Conservation (phyloP, 1,284 basidiomycete genomes). For the Wolfiporia cocos region DNA sequence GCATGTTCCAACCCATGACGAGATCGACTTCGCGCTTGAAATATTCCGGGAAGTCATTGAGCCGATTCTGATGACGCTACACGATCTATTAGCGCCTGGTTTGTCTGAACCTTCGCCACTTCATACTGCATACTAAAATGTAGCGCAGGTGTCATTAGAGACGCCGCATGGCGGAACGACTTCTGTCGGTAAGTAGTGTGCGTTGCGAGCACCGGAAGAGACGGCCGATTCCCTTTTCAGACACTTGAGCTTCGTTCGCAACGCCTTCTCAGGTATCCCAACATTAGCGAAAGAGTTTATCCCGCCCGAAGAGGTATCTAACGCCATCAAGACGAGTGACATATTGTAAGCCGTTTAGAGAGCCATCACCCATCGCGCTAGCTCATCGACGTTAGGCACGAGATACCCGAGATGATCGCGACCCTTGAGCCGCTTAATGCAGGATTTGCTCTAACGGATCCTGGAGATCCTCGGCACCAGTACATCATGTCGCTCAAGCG, state of each 20-base stretch:
- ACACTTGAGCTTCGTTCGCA: conserved; percentile 57
- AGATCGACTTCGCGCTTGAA: conserved; percentile 75
- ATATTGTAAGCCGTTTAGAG: conserved; percentile 52
- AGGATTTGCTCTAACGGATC: conserved; percentile 68
- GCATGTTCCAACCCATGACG: conserved; percentile 63
- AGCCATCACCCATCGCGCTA: too few relatives aligned
- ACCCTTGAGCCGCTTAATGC: conserved; percentile 50
- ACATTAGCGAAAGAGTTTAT: conserved; percentile 52
- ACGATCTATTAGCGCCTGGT: conserved; percentile 54
- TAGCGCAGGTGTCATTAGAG: conserved; percentile 32
- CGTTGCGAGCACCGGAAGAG: too few relatives aligned
- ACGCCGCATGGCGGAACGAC: conserved; percentile 80
- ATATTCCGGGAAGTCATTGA: conserved; percentile 71
- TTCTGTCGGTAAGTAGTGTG: conserved; percentile 66
- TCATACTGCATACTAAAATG: conserved; percentile 11
- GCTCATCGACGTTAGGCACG: conserved; percentile 35
- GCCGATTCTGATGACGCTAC: conserved; percentile 58
- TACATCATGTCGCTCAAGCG: conserved; percentile 56
- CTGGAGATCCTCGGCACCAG: conserved; percentile 60
- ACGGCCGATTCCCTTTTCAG: conserved; percentile 28
- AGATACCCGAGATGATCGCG: conserved; percentile 71
- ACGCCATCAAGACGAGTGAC: conserved; percentile 44
- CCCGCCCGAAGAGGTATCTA: conserved; percentile 34
- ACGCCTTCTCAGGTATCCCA: conserved; percentile 64
- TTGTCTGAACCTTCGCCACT: conserved; percentile 12